Evolutionary conservation across 352 stramenopile genomes (phyloP).

Genomic region (Globisporangium alternatum): DNA sequence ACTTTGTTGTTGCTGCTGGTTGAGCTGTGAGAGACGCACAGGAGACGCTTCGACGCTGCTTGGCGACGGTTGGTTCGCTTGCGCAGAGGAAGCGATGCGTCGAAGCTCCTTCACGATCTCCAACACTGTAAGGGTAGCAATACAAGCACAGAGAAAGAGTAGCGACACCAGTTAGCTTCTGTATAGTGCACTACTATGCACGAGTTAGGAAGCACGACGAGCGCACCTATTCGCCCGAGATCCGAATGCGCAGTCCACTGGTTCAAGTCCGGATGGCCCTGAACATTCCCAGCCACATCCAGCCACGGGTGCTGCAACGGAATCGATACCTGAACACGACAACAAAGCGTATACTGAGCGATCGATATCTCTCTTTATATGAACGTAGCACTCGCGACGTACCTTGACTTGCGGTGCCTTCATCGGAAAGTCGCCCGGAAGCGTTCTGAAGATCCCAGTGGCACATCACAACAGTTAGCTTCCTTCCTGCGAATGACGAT

Average conservation of each 20-base stretch:
- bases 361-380: neutral
- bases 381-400: neutral
- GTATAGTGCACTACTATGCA: neutral
- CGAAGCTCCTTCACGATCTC: slow-evolving; percentile 70
- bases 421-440: slow-evolving; percentile 68
- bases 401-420: slow-evolving; percentile 67
- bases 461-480: neutral
- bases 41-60: slow-evolving; percentile 7
- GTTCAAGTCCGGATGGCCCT: slow-evolving; percentile 67
- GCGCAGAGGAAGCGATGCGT: slow-evolving; percentile 17
- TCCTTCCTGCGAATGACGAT: too few species aligned
- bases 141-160: neutral
- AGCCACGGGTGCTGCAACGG: slow-evolving; percentile 74
- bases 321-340: slow-evolving; percentile 44
- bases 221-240: slow-evolving; percentile 62
- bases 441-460: slow-evolving; percentile 37
- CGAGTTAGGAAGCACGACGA: neutral
- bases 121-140: slow-evolving; percentile 29
- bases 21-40: slow-evolving; percentile 6
- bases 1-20: neutral
- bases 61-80: neutral
- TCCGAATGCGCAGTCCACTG: slow-evolving; percentile 85
- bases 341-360: neutral
- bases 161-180: neutral
- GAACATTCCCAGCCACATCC: slow-evolving; percentile 65